phyloP scores from a whole-genome alignment of 1,284 basidiomycete genomes.

The Fomes fomentarius region DNA sequence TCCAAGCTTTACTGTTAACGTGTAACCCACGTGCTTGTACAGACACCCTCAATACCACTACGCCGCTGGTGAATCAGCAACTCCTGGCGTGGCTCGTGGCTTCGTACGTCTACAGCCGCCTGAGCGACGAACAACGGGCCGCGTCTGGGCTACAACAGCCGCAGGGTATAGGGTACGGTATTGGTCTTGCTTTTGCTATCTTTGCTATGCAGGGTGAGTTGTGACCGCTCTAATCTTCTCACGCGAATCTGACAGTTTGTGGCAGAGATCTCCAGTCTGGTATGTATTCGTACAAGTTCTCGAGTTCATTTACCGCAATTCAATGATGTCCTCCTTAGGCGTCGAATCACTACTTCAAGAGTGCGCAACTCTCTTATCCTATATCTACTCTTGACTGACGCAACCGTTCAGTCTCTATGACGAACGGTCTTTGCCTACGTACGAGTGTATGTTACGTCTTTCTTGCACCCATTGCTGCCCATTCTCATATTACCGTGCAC shows the following conservation, averaged over 20 bases:
- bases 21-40: slow-evolving; percentile 2
- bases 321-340: slow-evolving; percentile 38
- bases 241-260: neutral
- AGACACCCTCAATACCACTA: slow-evolving; percentile 63
- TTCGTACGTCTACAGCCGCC: slow-evolving; percentile 50
- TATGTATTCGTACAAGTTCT: slow-evolving; percentile 25
- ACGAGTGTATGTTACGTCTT: slow-evolving; percentile 44
- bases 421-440: slow-evolving; percentile 52
- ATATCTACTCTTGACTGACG: neutral
- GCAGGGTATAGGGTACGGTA: slow-evolving; percentile 57
- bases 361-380: slow-evolving; percentile 30
- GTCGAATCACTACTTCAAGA: slow-evolving; percentile 54
- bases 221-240: neutral
- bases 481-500: neutral
- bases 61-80: slow-evolving; percentile 64
- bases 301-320: neutral
- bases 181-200: slow-evolving; percentile 61
- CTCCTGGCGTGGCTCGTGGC: slow-evolving; percentile 64
- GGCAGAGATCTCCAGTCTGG: slow-evolving; percentile 54
- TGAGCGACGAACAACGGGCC: slow-evolving; percentile 41
- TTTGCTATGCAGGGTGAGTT: slow-evolving; percentile 67
- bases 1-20: neutral
- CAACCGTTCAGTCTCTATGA: slow-evolving; percentile 47
- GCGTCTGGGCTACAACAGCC: slow-evolving; percentile 40
- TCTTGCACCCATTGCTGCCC: neutral